A percentile compares a stretch with the other conserved stretches of the same genome.
phyloP scores from a whole-genome alignment of 2,329 filamentous ascomycete genomes.

The Fusarium compactum region DNA sequence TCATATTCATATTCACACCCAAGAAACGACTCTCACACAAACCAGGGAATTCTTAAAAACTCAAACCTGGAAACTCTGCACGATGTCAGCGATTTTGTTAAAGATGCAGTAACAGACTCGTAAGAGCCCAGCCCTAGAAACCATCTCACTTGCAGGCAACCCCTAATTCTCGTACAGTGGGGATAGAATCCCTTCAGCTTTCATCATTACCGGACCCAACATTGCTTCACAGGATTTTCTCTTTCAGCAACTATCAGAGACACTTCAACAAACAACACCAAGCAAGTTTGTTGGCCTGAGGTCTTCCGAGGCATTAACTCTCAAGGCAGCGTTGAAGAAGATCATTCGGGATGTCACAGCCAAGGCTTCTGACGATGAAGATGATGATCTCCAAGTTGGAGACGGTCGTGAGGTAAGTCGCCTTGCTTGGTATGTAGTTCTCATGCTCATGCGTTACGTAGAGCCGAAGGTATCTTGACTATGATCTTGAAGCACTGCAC shows the following conservation, averaged over 20 bases:
- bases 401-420: slow-evolving; percentile 61
- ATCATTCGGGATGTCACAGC: slow-evolving; percentile 76
- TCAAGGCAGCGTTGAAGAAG: slow-evolving; percentile 79
- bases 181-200: slow-evolving; percentile 73
- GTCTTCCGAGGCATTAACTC: slow-evolving; percentile 77
- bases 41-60: slow-evolving; percentile 67
- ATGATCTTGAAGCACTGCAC: slow-evolving; percentile 79
- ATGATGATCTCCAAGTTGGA: slow-evolving; percentile 64
- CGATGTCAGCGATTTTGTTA: slow-evolving; percentile 69
- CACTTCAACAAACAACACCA: slow-evolving; percentile 59
- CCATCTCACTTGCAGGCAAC: neutral
- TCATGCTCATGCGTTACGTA: slow-evolving; percentile 50
- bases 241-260: slow-evolving; percentile 76
- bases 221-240: slow-evolving; percentile 80
- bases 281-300: slow-evolving; percentile 75
- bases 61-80: slow-evolving; percentile 72
- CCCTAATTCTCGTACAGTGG: slow-evolving; percentile 47
- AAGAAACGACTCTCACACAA: slow-evolving; percentile 41
- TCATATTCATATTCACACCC: neutral
- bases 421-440: neutral
- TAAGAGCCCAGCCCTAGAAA: slow-evolving; percentile 37
- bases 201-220: slow-evolving; percentile 83
- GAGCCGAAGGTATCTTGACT: slow-evolving; percentile 77
- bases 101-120: slow-evolving; percentile 52
- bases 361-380: slow-evolving; percentile 63